Evolutionary conservation across 1,284 basidiomycete genomes (phyloP).

Genomic region (Melanopsichium pennsylvanicum): DNA sequence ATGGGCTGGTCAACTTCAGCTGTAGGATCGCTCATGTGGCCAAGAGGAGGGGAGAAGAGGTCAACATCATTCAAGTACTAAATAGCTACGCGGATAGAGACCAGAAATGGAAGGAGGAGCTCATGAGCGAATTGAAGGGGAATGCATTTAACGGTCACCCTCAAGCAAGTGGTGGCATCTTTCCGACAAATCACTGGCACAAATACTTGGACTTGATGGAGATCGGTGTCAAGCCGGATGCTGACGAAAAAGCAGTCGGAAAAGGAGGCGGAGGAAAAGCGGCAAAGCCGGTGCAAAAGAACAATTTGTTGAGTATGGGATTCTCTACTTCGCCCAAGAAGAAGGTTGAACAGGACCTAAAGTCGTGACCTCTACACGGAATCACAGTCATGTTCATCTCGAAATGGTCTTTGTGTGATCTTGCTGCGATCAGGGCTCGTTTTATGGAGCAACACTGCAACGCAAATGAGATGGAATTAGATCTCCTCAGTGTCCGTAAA

Average conservation of each 20-base stretch:
- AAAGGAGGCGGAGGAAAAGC: constrained; percentile 1
- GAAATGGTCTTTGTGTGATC: too few relatives aligned
- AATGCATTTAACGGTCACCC: constrained; percentile 51
- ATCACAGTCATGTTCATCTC: neutral
- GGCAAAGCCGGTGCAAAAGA: constrained; percentile 28
- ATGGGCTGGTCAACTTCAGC: constrained; percentile 28
- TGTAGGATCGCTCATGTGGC: constrained; percentile 42
- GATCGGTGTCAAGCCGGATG: constrained; percentile 46
- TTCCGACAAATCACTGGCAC: constrained; percentile 43
- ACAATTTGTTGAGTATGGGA: constrained; percentile 35
- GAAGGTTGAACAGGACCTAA: neutral
- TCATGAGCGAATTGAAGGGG: constrained; percentile 17
- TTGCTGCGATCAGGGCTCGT: too few relatives aligned
- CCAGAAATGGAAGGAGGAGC: constrained; percentile 9
- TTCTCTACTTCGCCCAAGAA: constrained; percentile 36
- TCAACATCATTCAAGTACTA: constrained; percentile 46
- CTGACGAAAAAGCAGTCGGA: neutral
- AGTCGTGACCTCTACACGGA: neutral
- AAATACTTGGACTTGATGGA: constrained; percentile 48
- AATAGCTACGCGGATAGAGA: constrained; percentile 48
- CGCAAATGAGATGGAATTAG: too few relatives aligned
- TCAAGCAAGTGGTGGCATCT: constrained; percentile 52
- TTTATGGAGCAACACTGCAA: too few relatives aligned
- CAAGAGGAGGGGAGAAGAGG: constrained; percentile 39
- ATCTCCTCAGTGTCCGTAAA: constrained; percentile 39